phyloP scores from a whole-genome alignment of 331 rosid species.

The Pyracantha coccinea region DNA sequence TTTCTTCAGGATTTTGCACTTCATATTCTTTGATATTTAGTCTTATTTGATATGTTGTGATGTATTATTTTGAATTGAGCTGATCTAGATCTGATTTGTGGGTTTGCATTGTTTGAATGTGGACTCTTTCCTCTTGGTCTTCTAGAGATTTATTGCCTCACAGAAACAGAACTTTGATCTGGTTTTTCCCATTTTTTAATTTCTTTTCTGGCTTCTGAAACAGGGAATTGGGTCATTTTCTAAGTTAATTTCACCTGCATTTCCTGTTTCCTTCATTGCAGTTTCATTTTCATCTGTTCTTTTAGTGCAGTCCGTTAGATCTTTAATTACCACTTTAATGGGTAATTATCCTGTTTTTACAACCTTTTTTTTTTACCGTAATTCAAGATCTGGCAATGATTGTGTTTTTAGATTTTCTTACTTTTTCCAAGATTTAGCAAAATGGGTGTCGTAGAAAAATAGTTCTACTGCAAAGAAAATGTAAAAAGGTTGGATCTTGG shows the following conservation, averaged over 20 bases:
- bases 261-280: background rate
- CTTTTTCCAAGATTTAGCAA: conserved; percentile 5
- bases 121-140: conserved; percentile 18
- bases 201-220: conserved; percentile 1
- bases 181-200: conserved; percentile 1
- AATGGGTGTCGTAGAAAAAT: background rate
- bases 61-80: conserved; percentile 6
- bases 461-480: background rate
- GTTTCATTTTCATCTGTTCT: conserved; percentile 16
- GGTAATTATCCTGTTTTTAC: background rate
- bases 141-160: background rate
- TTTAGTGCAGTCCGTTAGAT: conserved; percentile 17
- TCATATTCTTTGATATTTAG: background rate
- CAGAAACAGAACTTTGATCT: conserved; percentile 15
- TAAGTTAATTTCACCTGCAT: background rate
- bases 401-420: background rate
- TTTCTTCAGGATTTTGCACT: background rate
- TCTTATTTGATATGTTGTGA: background rate
- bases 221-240: conserved; percentile 6
- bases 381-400: conserved; percentile 34
- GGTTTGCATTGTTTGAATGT: conserved; percentile 24
- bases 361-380: background rate
- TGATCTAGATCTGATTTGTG: conserved; percentile 46
- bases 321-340: conserved; percentile 5
- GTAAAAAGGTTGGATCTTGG: conserved; percentile 8